Evolutionary conservation across 768 basidiomycete species (phyloP), one percentile per base, ranked within the genome.

Genomic region (Naganishia antarctica): DNA sequence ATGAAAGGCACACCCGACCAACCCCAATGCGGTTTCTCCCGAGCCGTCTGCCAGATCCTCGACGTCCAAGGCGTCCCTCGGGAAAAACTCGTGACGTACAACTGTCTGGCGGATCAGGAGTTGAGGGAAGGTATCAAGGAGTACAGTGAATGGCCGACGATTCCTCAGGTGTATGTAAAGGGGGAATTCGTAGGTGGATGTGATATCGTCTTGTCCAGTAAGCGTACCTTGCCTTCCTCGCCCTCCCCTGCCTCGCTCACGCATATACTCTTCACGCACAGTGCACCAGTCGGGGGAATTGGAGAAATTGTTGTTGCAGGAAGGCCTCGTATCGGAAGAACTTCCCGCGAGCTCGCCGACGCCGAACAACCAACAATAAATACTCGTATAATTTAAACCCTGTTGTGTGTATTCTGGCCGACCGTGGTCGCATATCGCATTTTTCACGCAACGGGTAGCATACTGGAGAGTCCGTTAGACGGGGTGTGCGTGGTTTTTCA

Each of bases 271-370:
- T 12, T 13, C 34, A 32, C 6, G 23, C 28, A 11, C 69, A 93
- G 91, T 99, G 94, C 94, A 97, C 76, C 91, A 94, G 80, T 88
- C 86, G 7, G 94, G 94, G 61, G 92, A 97, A 78, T 82, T 99
- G 8, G 91, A 94, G 73, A 82, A 83, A 26, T 81, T 96, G 5
- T 80, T 96, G 23, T 84, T 84, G 69, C 85, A 88, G 74, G 82
- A 86, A 65, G 81, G 84, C 9, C 78, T 94, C 64, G 84, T 91
- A 65, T 83, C 86, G 0, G 73, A 75, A 46, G 84, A 85, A 64
- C 67, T 74, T 0, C 68, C 70, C 8, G 63, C 61, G 43, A 64
- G 69, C 48, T 47, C 68, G 18, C 51, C 65, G 37, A 47, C 60
- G 63, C 49, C 66, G 53, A 46, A 57, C 59, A 65, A 69, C 66